Base-by-base conservation (phyloP, 1,284 basidiomycete genomes). In the Trichosporon sp. region DNA sequence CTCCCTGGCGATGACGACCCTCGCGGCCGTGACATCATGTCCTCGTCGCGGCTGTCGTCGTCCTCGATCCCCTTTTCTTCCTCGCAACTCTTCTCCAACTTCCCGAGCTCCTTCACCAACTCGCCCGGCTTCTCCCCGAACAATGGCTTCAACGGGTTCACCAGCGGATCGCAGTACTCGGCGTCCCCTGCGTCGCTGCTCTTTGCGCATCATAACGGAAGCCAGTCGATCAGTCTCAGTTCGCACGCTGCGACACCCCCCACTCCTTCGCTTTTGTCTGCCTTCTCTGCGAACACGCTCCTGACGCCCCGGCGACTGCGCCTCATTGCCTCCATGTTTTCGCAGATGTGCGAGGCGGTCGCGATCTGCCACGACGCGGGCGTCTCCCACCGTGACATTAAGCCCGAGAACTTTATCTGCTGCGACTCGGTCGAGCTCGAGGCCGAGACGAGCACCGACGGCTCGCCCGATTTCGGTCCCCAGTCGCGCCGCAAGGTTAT, bases 281-380 rank as follows among this genome's bases (percentile, higher is more conserved):
- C 91, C 29, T 88, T 94, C 73, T 89, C 92, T 70, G 91, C 92
- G 13, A 87, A 89, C 64, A 89, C 92, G 73, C 86, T 98, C 53
- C 89, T 99, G 60, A 93, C 92, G 18, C 88, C 89, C 67, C 90
- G 90, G 44, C 91, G 96, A 72, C 88, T 99, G 47, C 90, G 92
- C 27, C 89, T 99, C 74, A 93, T 99, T 76, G 90, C 94, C 9
- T 90, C 92, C 78, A 99, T 99, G 97, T 99, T 99, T 84, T 86
- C 89, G 86, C 87, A 99, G 85, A 99, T 99, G 93, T 99, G 97
- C 81, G 92, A 96, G 73, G 95, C 96, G 35, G 95, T 99, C 12
- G 92, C 93, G 3, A 89, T 92, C n/a, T 98, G 96, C 84, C 96
- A 99, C 80, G 90, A 92, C 47, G 89, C 91, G 70, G 91, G 91